Evolutionary conservation across 1,284 basidiomycete genomes (phyloP), one percentile per base, ranked within the genome.

Genomic region (Stygiomarasmius scandens): DNA sequence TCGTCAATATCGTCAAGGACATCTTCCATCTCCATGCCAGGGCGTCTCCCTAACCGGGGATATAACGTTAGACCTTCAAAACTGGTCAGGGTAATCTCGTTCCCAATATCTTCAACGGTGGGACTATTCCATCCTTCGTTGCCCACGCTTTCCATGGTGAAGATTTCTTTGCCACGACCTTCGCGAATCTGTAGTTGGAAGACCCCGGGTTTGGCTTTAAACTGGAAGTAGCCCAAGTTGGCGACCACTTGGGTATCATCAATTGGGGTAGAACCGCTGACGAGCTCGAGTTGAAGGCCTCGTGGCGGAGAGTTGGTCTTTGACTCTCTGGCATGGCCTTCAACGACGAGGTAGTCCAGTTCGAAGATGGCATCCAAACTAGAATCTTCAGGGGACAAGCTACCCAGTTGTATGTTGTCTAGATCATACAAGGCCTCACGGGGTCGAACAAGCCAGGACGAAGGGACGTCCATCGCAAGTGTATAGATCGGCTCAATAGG

Each of bases 181-280:
- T 86, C 81, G 2, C 96, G 83, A 55, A 98, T 95, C 54, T 88
- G 84, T 1, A 98, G 78, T 49, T 81, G 77, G 77, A 92, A 97
- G 0, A 92, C 85, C 2, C 96, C 96, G 0, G 96, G 96, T 50
- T 84, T 89, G 2, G 93, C 91, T 68, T 94, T 95, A 79, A 99
- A 95, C 72, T 99, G 97, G 61, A 98, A 80, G 73, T 99, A 99
- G 2, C 96, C 97, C 9, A 98, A 77, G 69, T 98, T 99, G 4
- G 93, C 95, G 65, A 98, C 94, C 47, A 98, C 90, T 61, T 86
- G 88, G 0, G 93, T 95, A 64, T 96, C 93, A 16, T 89, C 90
- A 5, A 92, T 81, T 0, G 84, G 77, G 0, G 70, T 70, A 12
- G 75, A 75, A 11, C 76, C 74, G 3, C 74, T 76, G 5, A 82